Base-by-base conservation (phyloP, 768 basidiomycete species). In the Kockovaella imperatae region DNA sequence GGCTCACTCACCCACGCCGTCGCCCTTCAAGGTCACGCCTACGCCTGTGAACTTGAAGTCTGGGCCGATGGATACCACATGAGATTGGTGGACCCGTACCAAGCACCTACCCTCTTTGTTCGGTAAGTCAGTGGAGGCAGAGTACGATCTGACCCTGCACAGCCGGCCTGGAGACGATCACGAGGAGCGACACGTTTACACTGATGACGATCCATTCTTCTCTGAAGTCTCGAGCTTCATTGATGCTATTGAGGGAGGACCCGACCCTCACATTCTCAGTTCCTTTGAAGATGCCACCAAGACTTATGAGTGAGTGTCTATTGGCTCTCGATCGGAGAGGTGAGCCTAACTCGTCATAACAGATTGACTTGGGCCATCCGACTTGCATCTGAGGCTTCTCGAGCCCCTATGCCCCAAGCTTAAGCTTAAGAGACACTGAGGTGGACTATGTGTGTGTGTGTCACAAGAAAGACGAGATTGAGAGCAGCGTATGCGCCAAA, bases 21-120 rank as follows among this genome's bases (percentile, higher is more conserved):
- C 47, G 85, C 86, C 20, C 81, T 99, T 32, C 93, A 99, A 68
- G 93, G 90, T 42, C 80, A 76, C 57, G 81, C 90, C 67, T 97
- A 96, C 73, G 87, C 87, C 62, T 95, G 89, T 68, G 90, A 93
- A 74, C 76, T 96, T 34, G 90, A 93, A 68, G 82, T 93, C 34
- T 87, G 83, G 72, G 87, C 87, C 35, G 93, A 97, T 68, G 93
- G 93, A 6, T 95, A 88, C 74, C 80, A 66, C 54, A 65, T 70
- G 52, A 51, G 69, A 42, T 64, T 75, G 13, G 73, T 74, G 18
- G 87, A 97, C 73, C 91, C 93, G 15, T 97, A 97, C 74, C 87
- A 91, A 47, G 80, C 84, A 59, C 93, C 93, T 5, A 77, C 85
- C 5, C 80, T 97, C 28, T 83, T 84, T 67, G 77, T 96, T 56